These are phyloP conservation scores for Schwanniomyces yamadae DNA, from an alignment of 805 yeast genomes.

Conservation along the genomic window DNA sequence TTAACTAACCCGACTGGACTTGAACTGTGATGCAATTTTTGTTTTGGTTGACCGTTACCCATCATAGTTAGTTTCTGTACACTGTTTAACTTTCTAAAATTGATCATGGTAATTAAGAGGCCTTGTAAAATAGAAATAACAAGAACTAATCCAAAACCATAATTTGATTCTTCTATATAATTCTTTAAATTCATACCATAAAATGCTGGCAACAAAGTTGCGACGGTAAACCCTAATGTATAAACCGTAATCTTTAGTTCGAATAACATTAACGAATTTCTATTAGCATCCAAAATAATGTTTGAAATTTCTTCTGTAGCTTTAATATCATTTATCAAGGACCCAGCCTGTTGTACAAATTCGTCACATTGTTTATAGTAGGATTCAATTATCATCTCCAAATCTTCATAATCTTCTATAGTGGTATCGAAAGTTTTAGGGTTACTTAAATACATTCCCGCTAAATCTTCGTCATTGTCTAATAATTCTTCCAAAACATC, in stretches of 20 bases:
- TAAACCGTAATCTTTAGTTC: conserved; percentile 81
- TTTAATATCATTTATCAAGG: conserved; percentile 75
- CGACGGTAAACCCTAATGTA: conserved; percentile 82
- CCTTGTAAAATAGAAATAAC: conserved; percentile 54
- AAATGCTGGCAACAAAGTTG: conserved; percentile 81
- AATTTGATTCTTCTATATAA: conserved; percentile 65
- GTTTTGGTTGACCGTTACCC: conserved; percentile 17
- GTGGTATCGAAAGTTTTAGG: conserved; percentile 19
- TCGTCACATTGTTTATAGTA: conserved; percentile 92
- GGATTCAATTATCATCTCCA: conserved; percentile 84
- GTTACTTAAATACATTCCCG: conserved; percentile 71
- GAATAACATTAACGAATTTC: conserved; percentile 85
- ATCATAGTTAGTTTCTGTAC: conserved; percentile 70
- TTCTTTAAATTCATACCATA: conserved; percentile 86
- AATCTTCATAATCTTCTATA: conserved; percentile 56
- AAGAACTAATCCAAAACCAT: conserved; percentile 63
- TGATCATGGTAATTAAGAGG: conserved; percentile 49
- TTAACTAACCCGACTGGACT: conserved; percentile 9
- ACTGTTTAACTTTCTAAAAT: conserved; percentile 54
- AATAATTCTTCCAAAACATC: conserved; percentile 80
- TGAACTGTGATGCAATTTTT: conserved; percentile 6
- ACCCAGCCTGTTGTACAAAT: conserved; percentile 86
- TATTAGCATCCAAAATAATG: conserved; percentile 85
- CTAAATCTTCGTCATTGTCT: conserved; percentile 83
- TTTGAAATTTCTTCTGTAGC: conserved; percentile 93